phyloP scores from a whole-genome alignment of 352 stramenopile genomes.

The Globisporangium uncinulatum region DNA sequence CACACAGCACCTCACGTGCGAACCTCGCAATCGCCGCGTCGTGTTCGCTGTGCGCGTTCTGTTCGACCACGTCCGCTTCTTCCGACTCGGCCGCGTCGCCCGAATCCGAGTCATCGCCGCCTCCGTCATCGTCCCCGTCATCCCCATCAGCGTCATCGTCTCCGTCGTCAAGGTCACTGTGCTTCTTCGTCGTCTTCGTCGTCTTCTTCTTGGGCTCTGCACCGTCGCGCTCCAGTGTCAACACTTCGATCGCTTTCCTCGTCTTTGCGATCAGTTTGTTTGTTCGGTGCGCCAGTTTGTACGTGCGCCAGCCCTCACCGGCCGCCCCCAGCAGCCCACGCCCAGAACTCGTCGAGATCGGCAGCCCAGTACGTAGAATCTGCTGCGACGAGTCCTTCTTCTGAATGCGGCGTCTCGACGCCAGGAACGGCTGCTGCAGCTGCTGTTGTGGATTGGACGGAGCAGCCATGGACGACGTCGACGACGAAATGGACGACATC shows the following conservation, averaged over 20 bases:
- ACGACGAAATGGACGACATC: not conserved
- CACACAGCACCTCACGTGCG: slow-evolving; percentile 40
- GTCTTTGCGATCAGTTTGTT: slow-evolving; percentile 60
- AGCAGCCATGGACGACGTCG: not conserved
- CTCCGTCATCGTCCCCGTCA: not conserved
- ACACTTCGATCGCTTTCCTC: slow-evolving; percentile 33
- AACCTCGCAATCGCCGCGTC: slow-evolving; percentile 23
- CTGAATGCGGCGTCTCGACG: slow-evolving; percentile 7
- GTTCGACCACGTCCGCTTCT: not conserved
- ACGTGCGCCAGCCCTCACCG: slow-evolving; percentile 44
- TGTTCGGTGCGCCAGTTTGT: slow-evolving; percentile 55
- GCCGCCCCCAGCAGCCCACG: slow-evolving; percentile 1
- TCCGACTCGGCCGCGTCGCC: slow-evolving; percentile 2
- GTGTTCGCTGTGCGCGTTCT: not conserved
- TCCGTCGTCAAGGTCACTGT: slow-evolving; percentile 3
- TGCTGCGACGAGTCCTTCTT: slow-evolving; percentile 11
- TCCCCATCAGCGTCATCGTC: not conserved
- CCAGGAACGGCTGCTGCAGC: slow-evolving; percentile 9
- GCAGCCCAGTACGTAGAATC: not conserved
- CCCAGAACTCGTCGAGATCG: slow-evolving; percentile 1
- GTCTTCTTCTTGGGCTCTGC: slow-evolving; percentile 1
- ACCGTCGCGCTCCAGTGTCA: slow-evolving; percentile 19
- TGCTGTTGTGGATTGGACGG: not conserved
- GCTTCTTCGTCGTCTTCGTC: slow-evolving; percentile 2
- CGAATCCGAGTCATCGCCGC: not conserved